Evolutionary conservation across 2,329 filamentous ascomycete genomes (phyloP), one percentile per base, ranked within the genome.

Genomic region (Furcasterigmium furcatum): DNA sequence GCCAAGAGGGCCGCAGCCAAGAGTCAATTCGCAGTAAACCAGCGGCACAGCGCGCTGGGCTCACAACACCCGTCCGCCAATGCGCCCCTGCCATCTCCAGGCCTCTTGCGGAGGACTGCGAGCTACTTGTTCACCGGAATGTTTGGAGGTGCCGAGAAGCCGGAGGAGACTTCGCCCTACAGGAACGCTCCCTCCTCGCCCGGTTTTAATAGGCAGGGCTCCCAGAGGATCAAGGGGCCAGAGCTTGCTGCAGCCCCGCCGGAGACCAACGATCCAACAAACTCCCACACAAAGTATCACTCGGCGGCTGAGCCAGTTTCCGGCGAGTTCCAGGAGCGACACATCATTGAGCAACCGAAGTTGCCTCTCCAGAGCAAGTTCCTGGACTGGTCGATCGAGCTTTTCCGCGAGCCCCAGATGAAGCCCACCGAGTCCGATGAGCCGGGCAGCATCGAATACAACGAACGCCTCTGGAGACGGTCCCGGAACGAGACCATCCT

Each of bases 321-420:
- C 4, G 85, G 88, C 10, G 80, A 84, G 1, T 96, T 87, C 58
- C 71, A 80, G 52, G 72, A 81, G 42, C 80, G 85, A 47, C 76
- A 84, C 49, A 62, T 80, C 24, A 72, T 76, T 1, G 71, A 80
- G 44, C 56, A 72, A 9, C 85, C 88, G 2, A 67, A 65, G 12
- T 77, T 97, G 22, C 94, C 94, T 2, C 65, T 99, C 16, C 79
- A 79, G 48, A 96, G 91, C 62, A 84, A 79, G 9, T 95, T 97
- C 65, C 76, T 96, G 51, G 89, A 96, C 52, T 99, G 92, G 91
- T 96, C 91, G 4, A 91, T 94, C 38, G 92, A 92, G 65, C 97
- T 99, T 64, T 99, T 97, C 76, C 88, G 91, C 24, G 91, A 97
- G 64, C 94, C 94, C 25, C 94, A 99, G 66, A 97, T 99, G 94